Evolutionary conservation across 1,284 basidiomycete species (phyloP).

Genomic region (Albatrellus sp.): DNA sequence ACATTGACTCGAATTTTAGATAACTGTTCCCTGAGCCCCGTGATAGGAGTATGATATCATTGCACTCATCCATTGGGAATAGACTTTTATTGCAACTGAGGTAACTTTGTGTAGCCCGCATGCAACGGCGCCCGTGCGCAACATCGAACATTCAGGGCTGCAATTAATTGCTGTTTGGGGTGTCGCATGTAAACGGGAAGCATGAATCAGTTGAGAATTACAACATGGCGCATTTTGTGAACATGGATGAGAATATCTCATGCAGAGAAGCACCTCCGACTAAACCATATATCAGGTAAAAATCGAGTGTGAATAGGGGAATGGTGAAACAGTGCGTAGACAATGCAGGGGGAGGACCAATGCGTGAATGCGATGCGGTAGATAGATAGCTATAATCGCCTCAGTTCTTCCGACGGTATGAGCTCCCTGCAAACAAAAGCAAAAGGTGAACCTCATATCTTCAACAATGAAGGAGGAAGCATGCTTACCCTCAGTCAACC

Average conservation of each 20-base stretch:
- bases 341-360: slow-evolving; percentile 13
- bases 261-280: neutral
- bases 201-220: neutral
- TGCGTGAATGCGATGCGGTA: slow-evolving; percentile 15
- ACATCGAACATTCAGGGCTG: too few species aligned
- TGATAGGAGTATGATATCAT: neutral
- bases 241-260: neutral
- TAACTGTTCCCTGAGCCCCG: too few species aligned
- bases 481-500: slow-evolving; percentile 89
- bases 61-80: too few species aligned
- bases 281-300: slow-evolving; percentile 1
- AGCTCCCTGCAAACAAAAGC: slow-evolving; percentile 45
- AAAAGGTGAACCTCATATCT: slow-evolving; percentile 4
- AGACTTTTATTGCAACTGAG: too few species aligned
- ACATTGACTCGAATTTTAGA: too few species aligned
- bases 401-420: slow-evolving; percentile 82
- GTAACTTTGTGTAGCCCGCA: too few species aligned
- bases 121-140: too few species aligned
- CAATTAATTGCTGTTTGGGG: too few species aligned
- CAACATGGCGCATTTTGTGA: slow-evolving; percentile 3
- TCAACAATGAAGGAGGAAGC: neutral
- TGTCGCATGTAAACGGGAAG: neutral
- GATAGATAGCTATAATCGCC: slow-evolving; percentile 17
- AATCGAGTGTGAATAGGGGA: slow-evolving; percentile 8
- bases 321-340: slow-evolving; percentile 11